Percentiles rank a stretch among this genome's conserved stretches.
Conservation (phyloP, 1,284 basidiomycete species). For the Malassezia sympodialis region DNA sequence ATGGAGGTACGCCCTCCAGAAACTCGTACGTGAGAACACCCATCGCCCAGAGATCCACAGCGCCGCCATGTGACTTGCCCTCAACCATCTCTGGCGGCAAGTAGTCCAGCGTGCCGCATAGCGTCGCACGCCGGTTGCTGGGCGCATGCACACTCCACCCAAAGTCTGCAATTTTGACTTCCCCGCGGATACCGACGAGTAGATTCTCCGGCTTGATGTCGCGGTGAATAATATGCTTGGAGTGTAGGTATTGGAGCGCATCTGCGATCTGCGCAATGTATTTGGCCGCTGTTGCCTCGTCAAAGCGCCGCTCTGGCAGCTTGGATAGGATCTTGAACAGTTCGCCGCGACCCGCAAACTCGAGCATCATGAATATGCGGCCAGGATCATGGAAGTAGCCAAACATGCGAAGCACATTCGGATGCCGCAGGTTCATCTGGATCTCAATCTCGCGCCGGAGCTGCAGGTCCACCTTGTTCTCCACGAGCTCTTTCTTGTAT, state of each 20-base stretch:
- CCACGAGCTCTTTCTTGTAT: constrained; percentile 90
- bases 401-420: constrained; percentile 82
- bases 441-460: constrained; percentile 96
- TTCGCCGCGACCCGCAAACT: constrained; percentile 90
- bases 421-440: constrained; percentile 89
- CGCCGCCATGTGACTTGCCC: constrained; percentile 70
- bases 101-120: constrained; percentile 93
- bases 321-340: constrained; percentile 89
- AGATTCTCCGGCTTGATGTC: constrained; percentile 99
- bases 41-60: constrained; percentile 91
- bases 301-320: constrained; percentile 60
- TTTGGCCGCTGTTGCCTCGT: constrained; percentile 71
- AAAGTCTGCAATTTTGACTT: constrained; percentile 97
- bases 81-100: constrained; percentile 98
- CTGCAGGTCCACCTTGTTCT: constrained; percentile 64
- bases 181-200: constrained; percentile 84
- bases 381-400: constrained; percentile 97
- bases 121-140: constrained; percentile 70
- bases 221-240: constrained; percentile 93
- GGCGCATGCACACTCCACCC: constrained; percentile 99
- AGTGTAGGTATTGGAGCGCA: constrained; percentile 80
- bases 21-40: constrained; percentile 96
- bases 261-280: constrained; percentile 99
- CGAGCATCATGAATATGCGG: constrained; percentile 94
- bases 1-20: constrained; percentile 79